A percentile compares a stretch with the other conserved stretches of the same genome.
Conservation (phyloP, 164 flowering plant species). For the Amborella trichopoda region DNA sequence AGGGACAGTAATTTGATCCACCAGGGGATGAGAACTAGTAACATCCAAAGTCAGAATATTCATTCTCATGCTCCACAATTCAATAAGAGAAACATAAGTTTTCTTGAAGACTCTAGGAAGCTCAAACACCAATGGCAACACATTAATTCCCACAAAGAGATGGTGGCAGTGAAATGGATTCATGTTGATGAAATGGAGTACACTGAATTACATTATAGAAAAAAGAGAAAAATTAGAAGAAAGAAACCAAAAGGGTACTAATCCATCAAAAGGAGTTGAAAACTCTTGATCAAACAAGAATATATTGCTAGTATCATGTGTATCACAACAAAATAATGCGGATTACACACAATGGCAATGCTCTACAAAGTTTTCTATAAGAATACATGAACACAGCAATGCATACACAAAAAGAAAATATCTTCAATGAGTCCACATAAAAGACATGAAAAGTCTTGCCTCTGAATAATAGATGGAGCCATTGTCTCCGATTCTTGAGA, state of each 20-base stretch:
- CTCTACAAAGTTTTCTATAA: neutral
- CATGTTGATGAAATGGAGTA: neutral
- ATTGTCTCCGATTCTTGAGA: constrained; percentile 14
- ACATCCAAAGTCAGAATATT: neutral
- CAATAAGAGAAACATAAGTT: neutral
- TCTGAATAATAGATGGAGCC: constrained; percentile 2
- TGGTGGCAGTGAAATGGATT: neutral
- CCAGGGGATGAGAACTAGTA: no score
- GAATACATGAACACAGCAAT: neutral
- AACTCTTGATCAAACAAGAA: neutral
- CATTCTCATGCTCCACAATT: neutral
- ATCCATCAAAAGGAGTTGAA: neutral
- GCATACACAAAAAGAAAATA: no score
- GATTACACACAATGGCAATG: neutral
- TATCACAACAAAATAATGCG: neutral
- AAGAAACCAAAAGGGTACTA: neutral
- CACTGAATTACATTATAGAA: neutral
- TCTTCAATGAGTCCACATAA: neutral
- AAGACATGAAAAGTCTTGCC: constrained; percentile 7
- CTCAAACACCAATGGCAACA: neutral
- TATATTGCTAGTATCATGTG: neutral
- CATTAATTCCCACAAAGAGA: neutral
- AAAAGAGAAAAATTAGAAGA: neutral
- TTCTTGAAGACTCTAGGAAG: neutral
- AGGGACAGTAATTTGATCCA: no score